These are phyloP conservation scores for Fusarium decemcellulare DNA, from an alignment of 2,329 filamentous ascomycete genomes.

Conservation along the genomic window DNA sequence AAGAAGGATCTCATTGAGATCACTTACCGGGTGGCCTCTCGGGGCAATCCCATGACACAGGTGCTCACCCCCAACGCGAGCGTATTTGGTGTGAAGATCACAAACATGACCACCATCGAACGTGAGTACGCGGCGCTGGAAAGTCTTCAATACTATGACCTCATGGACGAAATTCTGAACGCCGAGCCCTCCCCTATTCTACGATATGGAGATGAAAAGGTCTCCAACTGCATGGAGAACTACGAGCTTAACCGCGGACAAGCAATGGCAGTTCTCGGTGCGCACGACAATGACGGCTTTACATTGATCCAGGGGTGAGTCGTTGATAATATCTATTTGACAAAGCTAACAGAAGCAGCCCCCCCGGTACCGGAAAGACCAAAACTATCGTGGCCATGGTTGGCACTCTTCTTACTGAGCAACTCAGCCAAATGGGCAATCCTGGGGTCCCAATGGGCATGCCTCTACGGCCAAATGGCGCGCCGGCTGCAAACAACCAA, in stretches of 20 bases:
- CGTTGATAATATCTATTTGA: neutral
- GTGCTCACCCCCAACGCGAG: conserved; percentile 78
- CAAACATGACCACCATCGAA: conserved; percentile 94
- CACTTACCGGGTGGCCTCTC: conserved; percentile 84
- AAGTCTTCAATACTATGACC: conserved; percentile 93
- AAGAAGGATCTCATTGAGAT: conserved; percentile 89
- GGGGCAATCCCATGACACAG: conserved; percentile 72
- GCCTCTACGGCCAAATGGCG: conserved; percentile 47
- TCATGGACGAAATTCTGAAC: conserved; percentile 91
- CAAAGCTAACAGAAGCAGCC: conserved; percentile 65
- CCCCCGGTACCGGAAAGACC: conserved; percentile 96
- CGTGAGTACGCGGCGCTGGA: conserved; percentile 94
- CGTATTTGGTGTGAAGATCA: conserved; percentile 85
- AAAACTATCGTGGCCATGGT: conserved; percentile 99
- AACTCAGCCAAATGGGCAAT: conserved; percentile 51
- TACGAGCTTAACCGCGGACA: conserved; percentile 92
- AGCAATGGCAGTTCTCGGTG: conserved; percentile 91
- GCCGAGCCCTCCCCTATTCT: conserved; percentile 93
- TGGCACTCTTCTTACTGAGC: conserved; percentile 75
- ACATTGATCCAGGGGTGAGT: conserved; percentile 90
- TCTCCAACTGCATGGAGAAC: conserved; percentile 78
- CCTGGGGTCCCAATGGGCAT: conserved; percentile 51
- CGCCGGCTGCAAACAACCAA: conserved; percentile 42
- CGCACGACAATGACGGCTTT: conserved; percentile 95
- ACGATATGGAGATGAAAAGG: conserved; percentile 81